Percentiles rank a stretch among this genome's conserved stretches.
phyloP scores from a whole-genome alignment of 345 rosid species.

The Dovyalis caffra region DNA sequence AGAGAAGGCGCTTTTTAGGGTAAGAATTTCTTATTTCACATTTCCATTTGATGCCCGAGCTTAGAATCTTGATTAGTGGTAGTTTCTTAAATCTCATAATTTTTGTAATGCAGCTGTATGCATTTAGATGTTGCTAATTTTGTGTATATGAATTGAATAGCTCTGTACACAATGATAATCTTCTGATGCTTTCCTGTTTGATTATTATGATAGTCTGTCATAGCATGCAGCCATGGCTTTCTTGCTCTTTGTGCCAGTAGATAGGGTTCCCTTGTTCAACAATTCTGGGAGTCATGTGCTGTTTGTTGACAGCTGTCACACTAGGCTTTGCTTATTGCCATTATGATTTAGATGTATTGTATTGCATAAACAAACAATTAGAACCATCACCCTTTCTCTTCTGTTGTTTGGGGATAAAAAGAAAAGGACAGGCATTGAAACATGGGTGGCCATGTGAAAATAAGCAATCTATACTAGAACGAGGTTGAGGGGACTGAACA shows the following conservation, averaged over 20 bases:
- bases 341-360: background rate
- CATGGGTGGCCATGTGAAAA: background rate
- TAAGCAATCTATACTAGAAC: background rate
- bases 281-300: background rate
- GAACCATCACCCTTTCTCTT: background rate
- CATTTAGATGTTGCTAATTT: background rate
- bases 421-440: no score
- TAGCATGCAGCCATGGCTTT: background rate
- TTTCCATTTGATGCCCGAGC: background rate
- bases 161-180: background rate
- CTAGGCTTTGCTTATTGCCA: background rate
- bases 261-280: background rate
- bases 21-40: constrained; percentile 30
- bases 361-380: no score
- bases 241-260: background rate
- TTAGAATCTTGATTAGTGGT: background rate
- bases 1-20: constrained; percentile 85
- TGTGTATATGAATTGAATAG: background rate
- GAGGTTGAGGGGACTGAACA: background rate
- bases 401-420: no score
- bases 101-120: background rate
- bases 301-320: background rate
- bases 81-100: background rate
- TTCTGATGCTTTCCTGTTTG: background rate
- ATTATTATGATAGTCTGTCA: background rate